Percentiles rank a stretch among this genome's conserved stretches.
phyloP scores from a whole-genome alignment of 345 rosid species.

The Brassica carinata region DNA sequence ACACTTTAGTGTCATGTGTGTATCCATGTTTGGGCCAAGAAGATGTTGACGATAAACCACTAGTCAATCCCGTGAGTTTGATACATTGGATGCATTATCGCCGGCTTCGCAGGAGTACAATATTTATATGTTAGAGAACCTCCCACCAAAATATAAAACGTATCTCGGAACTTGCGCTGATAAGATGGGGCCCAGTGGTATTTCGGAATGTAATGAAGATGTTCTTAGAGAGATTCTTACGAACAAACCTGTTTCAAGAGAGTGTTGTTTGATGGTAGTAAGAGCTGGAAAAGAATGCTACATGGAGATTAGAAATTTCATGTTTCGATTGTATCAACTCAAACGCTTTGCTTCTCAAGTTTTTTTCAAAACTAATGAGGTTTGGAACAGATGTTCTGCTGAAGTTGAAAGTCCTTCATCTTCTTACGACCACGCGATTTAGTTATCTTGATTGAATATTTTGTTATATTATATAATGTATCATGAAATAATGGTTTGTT shows the following conservation, averaged over 20 bases:
- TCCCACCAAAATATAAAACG: background rate
- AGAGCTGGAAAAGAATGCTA: background rate
- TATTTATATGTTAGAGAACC: background rate
- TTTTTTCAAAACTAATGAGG: too few species aligned
- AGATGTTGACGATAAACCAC: background rate
- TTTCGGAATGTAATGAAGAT: background rate
- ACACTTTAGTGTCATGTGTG: background rate
- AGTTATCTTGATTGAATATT: too few species aligned
- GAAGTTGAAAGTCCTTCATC: too few species aligned
- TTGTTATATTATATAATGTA: too few species aligned
- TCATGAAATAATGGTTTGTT: too few species aligned
- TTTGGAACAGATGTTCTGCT: too few species aligned
- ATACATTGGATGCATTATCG: background rate
- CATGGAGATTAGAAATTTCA: background rate
- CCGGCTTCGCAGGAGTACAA: background rate
- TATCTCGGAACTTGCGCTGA: background rate
- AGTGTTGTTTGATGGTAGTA: background rate
- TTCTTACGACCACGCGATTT: too few species aligned
- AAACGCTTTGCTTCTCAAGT: background rate
- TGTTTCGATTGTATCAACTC: background rate
- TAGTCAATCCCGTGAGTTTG: background rate
- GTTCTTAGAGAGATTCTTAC: slow-evolving; percentile 1
- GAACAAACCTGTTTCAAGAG: background rate
- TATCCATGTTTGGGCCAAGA: background rate
- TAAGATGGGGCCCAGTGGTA: background rate